Evolutionary conservation across 805 yeast species (phyloP).

Genomic region (Wickerhamomyces hampshirensis): DNA sequence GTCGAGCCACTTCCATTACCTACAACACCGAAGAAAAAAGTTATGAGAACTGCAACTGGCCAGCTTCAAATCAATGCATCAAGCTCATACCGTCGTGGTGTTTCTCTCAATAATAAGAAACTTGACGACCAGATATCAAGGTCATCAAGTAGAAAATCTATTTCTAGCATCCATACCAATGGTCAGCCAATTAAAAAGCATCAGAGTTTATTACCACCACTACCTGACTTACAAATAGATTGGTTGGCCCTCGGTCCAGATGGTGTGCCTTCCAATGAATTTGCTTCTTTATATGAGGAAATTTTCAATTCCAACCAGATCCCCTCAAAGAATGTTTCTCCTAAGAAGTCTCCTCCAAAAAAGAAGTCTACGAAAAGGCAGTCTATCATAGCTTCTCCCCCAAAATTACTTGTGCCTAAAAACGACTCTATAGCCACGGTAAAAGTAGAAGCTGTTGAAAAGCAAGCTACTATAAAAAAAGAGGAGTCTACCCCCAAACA

Average conservation of each 20-base stretch:
- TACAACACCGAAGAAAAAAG: conserved; percentile 20
- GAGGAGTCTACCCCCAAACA: conserved; percentile 4
- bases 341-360: conserved; percentile 3
- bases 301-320: conserved; percentile 20
- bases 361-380: background rate
- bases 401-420: background rate
- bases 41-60: conserved; percentile 19
- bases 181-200: conserved; percentile 14
- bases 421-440: too few species aligned
- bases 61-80: conserved; percentile 28
- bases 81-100: conserved; percentile 27
- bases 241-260: conserved; percentile 19
- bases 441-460: background rate
- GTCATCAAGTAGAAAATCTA: conserved; percentile 22
- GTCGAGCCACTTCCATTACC: conserved; percentile 13
- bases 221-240: conserved; percentile 23
- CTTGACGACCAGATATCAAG: conserved; percentile 16
- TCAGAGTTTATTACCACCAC: conserved; percentile 25
- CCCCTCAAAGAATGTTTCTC: background rate
- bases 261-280: conserved; percentile 21
- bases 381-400: conserved; percentile 2
- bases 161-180: conserved; percentile 5
- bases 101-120: conserved; percentile 25
- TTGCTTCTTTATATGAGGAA: conserved; percentile 27
- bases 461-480: conserved; percentile 1